Percentiles rank a stretch among this genome's conserved stretches.
Evolutionary conservation across 2,329 filamentous ascomycete genomes (phyloP).

Genomic region (Paecilomyces sp.): DNA sequence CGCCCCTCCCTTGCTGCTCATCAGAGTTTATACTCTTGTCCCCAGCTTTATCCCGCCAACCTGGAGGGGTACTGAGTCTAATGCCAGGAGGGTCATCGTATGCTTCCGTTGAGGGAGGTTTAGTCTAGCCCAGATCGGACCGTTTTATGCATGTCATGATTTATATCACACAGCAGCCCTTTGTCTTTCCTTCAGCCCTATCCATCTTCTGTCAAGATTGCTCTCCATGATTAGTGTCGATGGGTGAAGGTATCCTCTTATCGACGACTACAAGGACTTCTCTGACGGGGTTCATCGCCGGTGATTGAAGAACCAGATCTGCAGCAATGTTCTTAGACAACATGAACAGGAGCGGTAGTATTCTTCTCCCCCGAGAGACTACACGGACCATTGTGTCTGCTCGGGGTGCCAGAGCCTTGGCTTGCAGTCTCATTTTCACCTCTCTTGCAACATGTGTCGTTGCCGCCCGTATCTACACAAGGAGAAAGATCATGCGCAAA

Average conservation of each 20-base stretch:
- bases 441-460: conserved; percentile 22
- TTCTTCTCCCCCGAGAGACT: conserved; percentile 10
- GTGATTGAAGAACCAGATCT: not conserved
- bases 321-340: not conserved
- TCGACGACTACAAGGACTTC: not conserved
- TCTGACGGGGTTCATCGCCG: not conserved
- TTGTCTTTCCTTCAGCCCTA: not conserved
- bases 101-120: not conserved
- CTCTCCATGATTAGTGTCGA: not conserved
- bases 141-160: not conserved
- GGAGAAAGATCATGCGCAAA: conserved; percentile 21
- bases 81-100: not conserved
- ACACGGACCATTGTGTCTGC: conserved; percentile 14
- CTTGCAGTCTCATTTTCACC: conserved; percentile 25
- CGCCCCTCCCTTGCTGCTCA: conserved; percentile 15
- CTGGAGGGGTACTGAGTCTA: not conserved
- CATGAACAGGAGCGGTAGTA: conserved; percentile 9
- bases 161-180: not conserved
- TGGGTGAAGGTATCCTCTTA: not conserved
- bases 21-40: not conserved
- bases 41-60: not conserved
- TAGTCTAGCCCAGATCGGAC: not conserved
- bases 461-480: conserved; percentile 23
- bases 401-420: conserved; percentile 18
- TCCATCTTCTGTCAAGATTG: not conserved